phyloP scores from a whole-genome alignment of 1,139 yeast genomes.

The Pneumocystis canis region DNA sequence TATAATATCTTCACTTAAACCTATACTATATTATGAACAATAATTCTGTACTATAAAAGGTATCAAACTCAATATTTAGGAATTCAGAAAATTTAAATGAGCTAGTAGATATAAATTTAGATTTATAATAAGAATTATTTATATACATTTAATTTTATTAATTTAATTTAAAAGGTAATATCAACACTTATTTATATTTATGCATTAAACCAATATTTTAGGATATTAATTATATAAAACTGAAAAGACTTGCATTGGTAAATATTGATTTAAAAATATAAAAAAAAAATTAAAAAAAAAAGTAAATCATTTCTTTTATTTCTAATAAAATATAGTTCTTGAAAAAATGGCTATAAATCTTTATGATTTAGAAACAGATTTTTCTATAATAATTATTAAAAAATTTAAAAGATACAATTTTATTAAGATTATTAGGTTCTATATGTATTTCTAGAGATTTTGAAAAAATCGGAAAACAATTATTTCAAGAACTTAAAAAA shows the following conservation, averaged over 20 bases:
- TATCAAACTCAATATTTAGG: conserved; percentile 73
- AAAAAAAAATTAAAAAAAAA: background rate
- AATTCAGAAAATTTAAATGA: too few species aligned
- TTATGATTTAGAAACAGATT: conserved; percentile 95
- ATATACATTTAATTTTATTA: conserved; percentile 88
- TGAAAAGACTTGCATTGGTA: conserved; percentile 85
- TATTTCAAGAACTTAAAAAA: conserved; percentile 2
- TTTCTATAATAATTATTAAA: conserved; percentile 98
- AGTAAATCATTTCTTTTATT: background rate
- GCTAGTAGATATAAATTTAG: too few species aligned
- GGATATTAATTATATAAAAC: conserved; percentile 93
- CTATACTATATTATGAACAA: conserved; percentile 88
- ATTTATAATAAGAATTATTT: conserved; percentile 90
- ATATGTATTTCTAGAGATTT: conserved; percentile 63
- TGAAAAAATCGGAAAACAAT: conserved; percentile 31
- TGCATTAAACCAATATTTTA: conserved; percentile 38
- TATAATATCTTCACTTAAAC: conserved; percentile 94
- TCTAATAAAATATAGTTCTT: conserved; percentile 63
- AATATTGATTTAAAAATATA: conserved; percentile 81
- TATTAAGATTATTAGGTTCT: conserved; percentile 63
- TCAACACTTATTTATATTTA: background rate
- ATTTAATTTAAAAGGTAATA: conserved; percentile 35
- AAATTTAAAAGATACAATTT: conserved; percentile 85
- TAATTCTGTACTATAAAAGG: conserved; percentile 76
- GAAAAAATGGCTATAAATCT: conserved; percentile 96